Evolutionary conservation across 495 filamentous ascomycete genomes (phyloP).

Genomic region (Evansstolkia leycettana): DNA sequence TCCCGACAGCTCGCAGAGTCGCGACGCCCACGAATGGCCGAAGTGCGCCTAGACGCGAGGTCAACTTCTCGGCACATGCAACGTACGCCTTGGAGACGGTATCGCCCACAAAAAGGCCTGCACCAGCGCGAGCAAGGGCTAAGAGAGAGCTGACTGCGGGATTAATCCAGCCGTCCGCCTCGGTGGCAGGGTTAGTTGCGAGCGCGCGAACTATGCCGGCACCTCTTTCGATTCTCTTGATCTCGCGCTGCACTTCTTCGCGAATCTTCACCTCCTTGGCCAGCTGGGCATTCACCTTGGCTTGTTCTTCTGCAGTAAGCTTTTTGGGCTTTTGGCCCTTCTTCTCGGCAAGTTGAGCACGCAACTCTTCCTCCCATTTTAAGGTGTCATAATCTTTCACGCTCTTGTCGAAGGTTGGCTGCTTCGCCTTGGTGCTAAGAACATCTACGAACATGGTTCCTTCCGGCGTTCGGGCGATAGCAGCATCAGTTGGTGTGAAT

Average conservation of each 20-base stretch:
- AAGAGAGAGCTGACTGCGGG: constrained; percentile 59
- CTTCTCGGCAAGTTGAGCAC: constrained; percentile 77
- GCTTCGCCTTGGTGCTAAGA: constrained; percentile 61
- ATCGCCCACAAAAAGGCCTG: constrained; percentile 67
- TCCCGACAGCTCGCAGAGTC: constrained; percentile 64
- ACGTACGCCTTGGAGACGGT: constrained; percentile 70
- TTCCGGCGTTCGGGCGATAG: constrained; percentile 79
- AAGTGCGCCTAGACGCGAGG: constrained; percentile 61
- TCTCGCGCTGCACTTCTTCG: constrained; percentile 49
- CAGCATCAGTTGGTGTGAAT: constrained; percentile 75
- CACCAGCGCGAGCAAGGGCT: constrained; percentile 61
- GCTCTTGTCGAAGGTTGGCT: constrained; percentile 61
- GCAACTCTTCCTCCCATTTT: constrained; percentile 94
- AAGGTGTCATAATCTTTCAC: constrained; percentile 86
- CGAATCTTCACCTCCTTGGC: constrained; percentile 76
- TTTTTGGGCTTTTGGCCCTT: constrained; percentile 84
- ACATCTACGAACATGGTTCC: constrained; percentile 85
- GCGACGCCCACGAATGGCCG: constrained; percentile 79
- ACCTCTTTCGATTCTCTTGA: constrained; percentile 60
- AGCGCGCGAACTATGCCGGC: constrained; percentile 74
- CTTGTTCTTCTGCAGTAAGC: constrained; percentile 73
- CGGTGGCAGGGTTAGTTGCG: constrained; percentile 72
- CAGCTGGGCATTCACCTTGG: constrained; percentile 84
- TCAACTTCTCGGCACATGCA: constrained; percentile 57
- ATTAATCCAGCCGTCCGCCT: constrained; percentile 77